Base-by-base conservation (phyloP, 2,329 filamentous ascomycete genomes). In the Raffaelea ambrosiae region DNA sequence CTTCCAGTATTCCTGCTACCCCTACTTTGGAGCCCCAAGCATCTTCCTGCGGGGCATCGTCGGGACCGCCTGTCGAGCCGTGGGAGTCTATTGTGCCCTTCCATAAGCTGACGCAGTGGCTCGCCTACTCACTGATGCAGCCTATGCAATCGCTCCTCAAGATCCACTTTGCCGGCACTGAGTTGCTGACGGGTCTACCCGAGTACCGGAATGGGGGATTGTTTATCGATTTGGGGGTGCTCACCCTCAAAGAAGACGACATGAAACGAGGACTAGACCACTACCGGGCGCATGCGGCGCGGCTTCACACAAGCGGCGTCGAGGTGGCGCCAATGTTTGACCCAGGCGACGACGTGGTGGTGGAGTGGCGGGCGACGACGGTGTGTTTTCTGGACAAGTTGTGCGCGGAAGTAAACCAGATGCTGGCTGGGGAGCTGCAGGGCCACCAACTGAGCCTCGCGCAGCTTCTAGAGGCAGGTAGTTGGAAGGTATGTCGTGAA, bases 171-270 rank as follows among this genome's bases (percentile, higher is more conserved):
- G 66, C 63, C 9, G 77, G 77, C 40, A 79, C 81, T 2, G 86
- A 94, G 52, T 74, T 94, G 7, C 74, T 95, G 54, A 96, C 90
- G 1, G 90, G 88, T 20, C 72, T 96, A 3, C 89, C 90, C 0
- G 90, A 96, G 62, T 96, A 96, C 63, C 81, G 90, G 49, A 96
- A 96, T 57, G 90, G 90, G 40, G 90, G 90, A 13, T 72, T 96
- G 3, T 83, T 96, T 52, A 82, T 96, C 52, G 80, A 96, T 59
- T 82, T 89, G 29, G 89, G 88, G 2, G 77, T 95, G 3, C 64
- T 95, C 68, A 68, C 64, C 2, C 61, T 82, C 8, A 80, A 77
- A 56, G 51, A 63, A 0, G 63, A 68, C 0, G 67, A 69, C 3
- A 46, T 65, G 42, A 62, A 69, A 38, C 57, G 66, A 5, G 76